Base-by-base conservation (phyloP, 108 stramenopile genomes). In the Skeletonema potamos region DNA sequence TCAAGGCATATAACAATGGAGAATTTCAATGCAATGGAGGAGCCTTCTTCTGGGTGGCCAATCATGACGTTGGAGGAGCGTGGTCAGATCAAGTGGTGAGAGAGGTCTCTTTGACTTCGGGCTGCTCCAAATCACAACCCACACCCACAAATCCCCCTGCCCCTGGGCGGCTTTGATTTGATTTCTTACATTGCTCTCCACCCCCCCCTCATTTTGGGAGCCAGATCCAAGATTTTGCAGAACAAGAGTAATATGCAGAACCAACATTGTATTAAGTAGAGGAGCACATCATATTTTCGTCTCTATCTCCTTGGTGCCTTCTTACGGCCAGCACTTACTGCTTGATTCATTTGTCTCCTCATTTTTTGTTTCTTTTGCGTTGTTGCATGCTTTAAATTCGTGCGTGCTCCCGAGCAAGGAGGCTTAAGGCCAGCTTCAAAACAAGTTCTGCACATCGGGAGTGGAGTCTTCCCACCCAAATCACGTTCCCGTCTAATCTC, bases 21-120 rank as follows among this genome's bases (percentile, higher is more conserved):
- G 58, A 41, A 33, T 74, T 81, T 58, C 24, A 5, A 10, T 86
- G 86, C 27, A 78, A 84, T 39, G 86, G 86, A 27, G 86, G 86
- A 10, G 83, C 83, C 2, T 86, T 82, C 68, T 84, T 82, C 51
- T 86, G 83, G 86, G 83, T 86, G 12, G 86, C 75, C 3, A 39
- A 37, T 24, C 58, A 84, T 39, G 86, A 86, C 76, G 13, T 54
- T 5, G 65, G 58, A 15, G 85, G 83, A 5, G 37, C 55, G n/a
- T 86, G 85, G 85, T 77, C 76, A 20, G 67, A 60, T 39, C 33
- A 15, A 15, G 65, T 58, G 22, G 59, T 75, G 24, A 54, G 62
- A 6, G 62, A 59, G 13, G 77, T 64, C 18, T 54, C 59, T 22
- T 20, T 54, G 59, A 54, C 15, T 51, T 18, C 48, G 4, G 48